These are phyloP conservation scores for Ophiocordyceps polyrhachis-furcata DNA, from an alignment of 2,329 filamentous ascomycete species.

Conservation along the genomic window DNA sequence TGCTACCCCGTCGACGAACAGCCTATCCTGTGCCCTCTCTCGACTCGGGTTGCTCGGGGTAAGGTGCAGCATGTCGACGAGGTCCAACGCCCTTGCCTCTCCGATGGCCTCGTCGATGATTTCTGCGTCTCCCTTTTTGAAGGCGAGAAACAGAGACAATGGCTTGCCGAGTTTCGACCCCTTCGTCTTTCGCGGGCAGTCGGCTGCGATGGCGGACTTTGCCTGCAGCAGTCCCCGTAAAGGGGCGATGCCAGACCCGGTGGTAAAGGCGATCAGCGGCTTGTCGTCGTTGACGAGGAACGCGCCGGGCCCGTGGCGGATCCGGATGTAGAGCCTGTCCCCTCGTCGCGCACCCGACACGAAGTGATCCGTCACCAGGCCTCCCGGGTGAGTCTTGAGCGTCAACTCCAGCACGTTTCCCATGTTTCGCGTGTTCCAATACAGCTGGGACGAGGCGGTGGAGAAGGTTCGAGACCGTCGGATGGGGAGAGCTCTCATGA, in stretches of 20 bases:
- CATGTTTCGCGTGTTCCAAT: slow-evolving; percentile 1
- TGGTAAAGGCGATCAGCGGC: slow-evolving; percentile 1
- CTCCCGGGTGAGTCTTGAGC: slow-evolving; percentile 1
- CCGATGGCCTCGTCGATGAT: neutral
- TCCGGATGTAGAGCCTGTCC: neutral
- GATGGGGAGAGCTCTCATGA: slow-evolving; percentile 1
- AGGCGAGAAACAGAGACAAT: slow-evolving; percentile 1
- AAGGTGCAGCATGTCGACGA: slow-evolving; percentile 1
- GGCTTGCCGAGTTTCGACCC: neutral
- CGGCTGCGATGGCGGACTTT: neutral
- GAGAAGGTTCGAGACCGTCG: slow-evolving; percentile 1
- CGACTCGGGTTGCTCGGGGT: slow-evolving; percentile 1
- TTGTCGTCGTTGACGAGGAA: neutral
- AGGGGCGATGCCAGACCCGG: slow-evolving; percentile 1
- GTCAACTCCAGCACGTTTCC: slow-evolving; percentile 1
- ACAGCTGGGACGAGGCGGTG: slow-evolving; percentile 1
- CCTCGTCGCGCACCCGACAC: neutral
- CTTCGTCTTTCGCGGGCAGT: neutral
- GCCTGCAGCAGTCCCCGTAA: slow-evolving; percentile 1
- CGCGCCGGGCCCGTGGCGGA: neutral
- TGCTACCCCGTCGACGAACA: neutral
- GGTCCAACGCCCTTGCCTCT: neutral
- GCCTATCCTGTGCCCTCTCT: neutral
- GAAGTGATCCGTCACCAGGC: slow-evolving; percentile 1
- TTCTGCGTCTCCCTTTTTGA: slow-evolving; percentile 1